Evolutionary conservation across 2,329 filamentous ascomycete genomes (phyloP).

Genomic region (Juglanconis sp.): DNA sequence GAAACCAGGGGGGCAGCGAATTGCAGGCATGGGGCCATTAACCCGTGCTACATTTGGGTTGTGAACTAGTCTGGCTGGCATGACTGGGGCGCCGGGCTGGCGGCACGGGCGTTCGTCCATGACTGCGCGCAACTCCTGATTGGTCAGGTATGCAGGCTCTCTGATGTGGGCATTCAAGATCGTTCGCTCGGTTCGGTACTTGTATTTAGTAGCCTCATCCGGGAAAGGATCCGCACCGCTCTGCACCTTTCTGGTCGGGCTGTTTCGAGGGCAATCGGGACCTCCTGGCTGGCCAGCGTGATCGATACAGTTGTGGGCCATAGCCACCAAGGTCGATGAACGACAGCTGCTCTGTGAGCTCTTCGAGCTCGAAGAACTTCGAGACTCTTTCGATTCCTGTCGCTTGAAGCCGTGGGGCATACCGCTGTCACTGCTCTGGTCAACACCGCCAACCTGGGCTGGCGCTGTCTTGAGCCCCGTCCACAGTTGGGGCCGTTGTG

Average conservation of each 20-base stretch:
- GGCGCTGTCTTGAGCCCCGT: not conserved
- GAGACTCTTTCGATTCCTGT: not conserved
- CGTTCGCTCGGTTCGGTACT: slow-evolving; percentile 1
- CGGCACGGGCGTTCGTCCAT: not conserved
- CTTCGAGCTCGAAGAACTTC: not conserved
- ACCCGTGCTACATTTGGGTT: not conserved
- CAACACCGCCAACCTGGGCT: not conserved
- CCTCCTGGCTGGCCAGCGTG: not conserved
- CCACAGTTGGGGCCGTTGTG: not conserved
- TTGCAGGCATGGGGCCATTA: not conserved
- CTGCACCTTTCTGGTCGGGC: not conserved
- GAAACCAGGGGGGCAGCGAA: not conserved
- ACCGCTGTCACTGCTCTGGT: not conserved
- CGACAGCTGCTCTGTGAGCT: not conserved
- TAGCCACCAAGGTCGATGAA: slow-evolving; percentile 4
- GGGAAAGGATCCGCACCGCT: slow-evolving; percentile 1
- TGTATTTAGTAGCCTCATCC: slow-evolving; percentile 2
- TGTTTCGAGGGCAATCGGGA: not conserved
- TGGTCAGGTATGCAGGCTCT: not conserved
- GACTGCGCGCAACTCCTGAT: not conserved
- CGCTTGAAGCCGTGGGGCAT: not conserved
- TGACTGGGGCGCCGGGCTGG: not conserved
- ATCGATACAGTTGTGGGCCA: slow-evolving; percentile 12
- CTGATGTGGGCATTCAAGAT: slow-evolving; percentile 4
- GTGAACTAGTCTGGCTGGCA: not conserved